Base-by-base conservation (phyloP, 257 asterid species). In the Solanum bulbocastanum region DNA sequence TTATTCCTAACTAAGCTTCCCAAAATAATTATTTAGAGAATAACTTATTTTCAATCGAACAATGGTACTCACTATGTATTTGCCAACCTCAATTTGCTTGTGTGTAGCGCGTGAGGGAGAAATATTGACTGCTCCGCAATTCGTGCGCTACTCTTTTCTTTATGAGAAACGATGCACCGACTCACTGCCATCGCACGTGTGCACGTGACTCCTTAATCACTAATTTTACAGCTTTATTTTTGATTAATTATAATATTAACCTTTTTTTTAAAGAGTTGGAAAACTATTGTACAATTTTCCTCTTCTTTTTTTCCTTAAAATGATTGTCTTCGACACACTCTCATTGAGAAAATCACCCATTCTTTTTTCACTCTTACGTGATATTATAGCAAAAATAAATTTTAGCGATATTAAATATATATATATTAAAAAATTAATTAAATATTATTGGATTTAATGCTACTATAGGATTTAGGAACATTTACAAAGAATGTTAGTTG, bases 141-240 rank as follows among this genome's bases (percentile, higher is more conserved):
- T 94, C 95, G 96, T 93, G 97, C 96, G 92, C 91, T 60, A 39
- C 89, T 33, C 46, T 37, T 44, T 92, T 91, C 65, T 90, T 94
- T 91, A 88, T 87, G 91, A 85, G 36, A 87, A 93, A 90, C 98
- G 95, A 95, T 90, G 98, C 97, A 94, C 96, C 95, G 95, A 93
- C 94, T 89, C 94, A 90, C 98, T 94, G 93, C 87, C 87, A 78
- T 52, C 71, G 91, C 98, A 95, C 96, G 96, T 94, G 98, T 92
- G 89, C 98, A 94, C 96, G 98, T 94, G 98, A 92, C 92, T 87
- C 88, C 91, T 87, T 89, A 90, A 88, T 89, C 92, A 89, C 88
- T 84, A 90, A 88, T 92, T 62, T 87, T 89, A 52, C 39, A 12
- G 35, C 83, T 33, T 89, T 35, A 27, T 83, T 62, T 62, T 89